Conservation (phyloP, 2,329 filamentous ascomycete genomes). For the Diaporthe batatas region DNA sequence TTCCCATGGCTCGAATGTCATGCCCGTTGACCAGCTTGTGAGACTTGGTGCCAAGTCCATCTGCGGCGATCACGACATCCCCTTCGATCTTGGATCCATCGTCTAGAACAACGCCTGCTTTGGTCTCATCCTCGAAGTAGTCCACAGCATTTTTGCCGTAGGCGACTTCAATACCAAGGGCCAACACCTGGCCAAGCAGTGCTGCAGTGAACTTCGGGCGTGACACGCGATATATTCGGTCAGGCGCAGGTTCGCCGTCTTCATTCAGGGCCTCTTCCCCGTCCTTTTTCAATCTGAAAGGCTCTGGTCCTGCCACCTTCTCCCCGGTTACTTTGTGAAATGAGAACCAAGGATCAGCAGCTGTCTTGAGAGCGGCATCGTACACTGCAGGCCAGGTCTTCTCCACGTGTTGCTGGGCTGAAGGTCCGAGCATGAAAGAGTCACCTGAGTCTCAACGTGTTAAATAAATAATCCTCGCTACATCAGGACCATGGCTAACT, state of each 20-base stretch:
- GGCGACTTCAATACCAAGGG: conserved; percentile 43
- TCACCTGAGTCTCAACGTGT: conserved; percentile 43
- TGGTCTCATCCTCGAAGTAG: conserved; percentile 38
- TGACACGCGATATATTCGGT: conserved; percentile 6
- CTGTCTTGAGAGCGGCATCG: conserved; percentile 30
- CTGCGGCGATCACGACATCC: conserved; percentile 50
- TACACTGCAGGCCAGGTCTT: conserved; percentile 43
- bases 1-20: conserved; percentile 44
- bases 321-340: conserved; percentile 46
- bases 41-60: conserved; percentile 50
- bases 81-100: conserved; percentile 46
- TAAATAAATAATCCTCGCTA: not conserved
- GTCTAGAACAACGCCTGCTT: conserved; percentile 30
- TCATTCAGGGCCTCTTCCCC: not conserved
- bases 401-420: conserved; percentile 42
- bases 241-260: conserved; percentile 12
- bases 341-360: conserved; percentile 41
- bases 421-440: conserved; percentile 44
- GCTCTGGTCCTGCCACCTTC: conserved; percentile 41
- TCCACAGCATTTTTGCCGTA: conserved; percentile 43
- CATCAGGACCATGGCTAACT: no score
- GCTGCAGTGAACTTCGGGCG: conserved; percentile 44
- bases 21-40: conserved; percentile 44
- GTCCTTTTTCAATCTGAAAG: conserved; percentile 39
- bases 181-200: conserved; percentile 43